phyloP scores from a whole-genome alignment of 768 basidiomycete species.

The Collybia sp. region DNA sequence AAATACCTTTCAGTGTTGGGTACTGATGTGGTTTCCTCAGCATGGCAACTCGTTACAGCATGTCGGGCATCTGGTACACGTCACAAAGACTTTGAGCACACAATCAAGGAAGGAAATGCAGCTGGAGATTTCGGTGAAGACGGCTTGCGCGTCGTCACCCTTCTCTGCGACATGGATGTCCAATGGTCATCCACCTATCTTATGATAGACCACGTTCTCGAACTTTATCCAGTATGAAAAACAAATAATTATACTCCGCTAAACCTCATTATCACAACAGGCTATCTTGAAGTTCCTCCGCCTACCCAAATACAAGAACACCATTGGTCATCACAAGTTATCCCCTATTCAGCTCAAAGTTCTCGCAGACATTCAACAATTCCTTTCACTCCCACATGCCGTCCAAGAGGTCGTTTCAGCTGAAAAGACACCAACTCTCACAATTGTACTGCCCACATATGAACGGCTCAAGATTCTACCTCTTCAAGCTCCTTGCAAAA shows the following conservation, averaged over 20 bases:
- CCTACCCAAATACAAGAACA: no score
- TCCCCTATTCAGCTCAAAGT: conserved; percentile 9
- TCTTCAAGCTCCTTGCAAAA: conserved; percentile 6
- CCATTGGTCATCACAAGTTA: neutral
- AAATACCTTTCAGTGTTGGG: conserved; percentile 1
- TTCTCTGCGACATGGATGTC: conserved; percentile 21
- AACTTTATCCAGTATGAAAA: conserved; percentile 15
- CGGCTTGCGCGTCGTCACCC: conserved; percentile 7
- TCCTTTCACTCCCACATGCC: conserved; percentile 15
- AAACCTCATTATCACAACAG: no score
- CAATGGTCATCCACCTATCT: conserved; percentile 26
- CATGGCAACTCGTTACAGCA: conserved; percentile 6
- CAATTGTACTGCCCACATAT: conserved; percentile 20
- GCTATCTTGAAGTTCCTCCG: no score
- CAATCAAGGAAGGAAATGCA: conserved; percentile 8
- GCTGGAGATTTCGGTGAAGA: neutral
- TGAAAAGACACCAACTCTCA: conserved; percentile 24
- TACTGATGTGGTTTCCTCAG: conserved; percentile 2
- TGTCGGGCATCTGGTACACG: conserved; percentile 10
- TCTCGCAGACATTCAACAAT: conserved; percentile 15
- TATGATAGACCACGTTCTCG: conserved; percentile 23
- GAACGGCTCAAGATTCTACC: conserved; percentile 17
- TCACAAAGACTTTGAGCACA: conserved; percentile 2
- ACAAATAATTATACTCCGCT: neutral
- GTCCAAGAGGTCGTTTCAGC: conserved; percentile 20